A percentile compares a stretch with the other conserved stretches of the same genome.
phyloP scores from a whole-genome alignment of 192 early-diverging fungal genomes.

The Funneliformis mosseae region DNA sequence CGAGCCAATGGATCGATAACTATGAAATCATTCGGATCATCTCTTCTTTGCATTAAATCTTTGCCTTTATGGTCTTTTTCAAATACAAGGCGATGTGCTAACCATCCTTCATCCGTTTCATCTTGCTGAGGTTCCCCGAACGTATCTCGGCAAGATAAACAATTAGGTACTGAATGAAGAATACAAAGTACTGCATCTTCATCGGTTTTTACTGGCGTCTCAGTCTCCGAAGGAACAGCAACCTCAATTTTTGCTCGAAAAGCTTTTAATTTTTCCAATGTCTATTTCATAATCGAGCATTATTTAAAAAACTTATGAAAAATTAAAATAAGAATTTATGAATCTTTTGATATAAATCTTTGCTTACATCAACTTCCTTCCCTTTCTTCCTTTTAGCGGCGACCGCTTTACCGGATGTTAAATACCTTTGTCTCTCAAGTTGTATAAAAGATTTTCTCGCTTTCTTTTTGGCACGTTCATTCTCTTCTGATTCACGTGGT shows the following conservation, averaged over 20 bases:
- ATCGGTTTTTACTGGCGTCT: constrained; percentile 27
- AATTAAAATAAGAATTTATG: no score
- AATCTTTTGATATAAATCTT: not conserved
- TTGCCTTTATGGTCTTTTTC: constrained; percentile 67
- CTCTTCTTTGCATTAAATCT: constrained; percentile 55
- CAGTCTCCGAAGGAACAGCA: constrained; percentile 18
- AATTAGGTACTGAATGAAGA: constrained; percentile 70
- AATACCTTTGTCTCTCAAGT: constrained; percentile 53
- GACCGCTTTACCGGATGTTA: constrained; percentile 38
- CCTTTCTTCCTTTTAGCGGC: constrained; percentile 35
- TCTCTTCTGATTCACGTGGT: constrained; percentile 35
- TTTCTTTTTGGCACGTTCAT: constrained; percentile 41
- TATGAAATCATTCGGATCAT: constrained; percentile 64
- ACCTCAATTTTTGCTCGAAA: constrained; percentile 58
- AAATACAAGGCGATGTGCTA: constrained; percentile 76
- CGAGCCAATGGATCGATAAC: constrained; percentile 65
- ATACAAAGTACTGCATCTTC: constrained; percentile 56
- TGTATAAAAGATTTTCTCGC: constrained; percentile 46
- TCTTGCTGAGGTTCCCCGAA: constrained; percentile 48
- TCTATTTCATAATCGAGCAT: not conserved
- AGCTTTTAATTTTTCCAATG: constrained; percentile 56
- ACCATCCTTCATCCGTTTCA: constrained; percentile 67
- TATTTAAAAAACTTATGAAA: not conserved
- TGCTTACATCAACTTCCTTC: constrained; percentile 42
- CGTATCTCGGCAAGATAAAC: constrained; percentile 68